A percentile compares a stretch with the other conserved stretches of the same genome.
Evolutionary conservation across 257 asterid genomes (phyloP).

Genomic region (Haberlea rhodopensis): DNA sequence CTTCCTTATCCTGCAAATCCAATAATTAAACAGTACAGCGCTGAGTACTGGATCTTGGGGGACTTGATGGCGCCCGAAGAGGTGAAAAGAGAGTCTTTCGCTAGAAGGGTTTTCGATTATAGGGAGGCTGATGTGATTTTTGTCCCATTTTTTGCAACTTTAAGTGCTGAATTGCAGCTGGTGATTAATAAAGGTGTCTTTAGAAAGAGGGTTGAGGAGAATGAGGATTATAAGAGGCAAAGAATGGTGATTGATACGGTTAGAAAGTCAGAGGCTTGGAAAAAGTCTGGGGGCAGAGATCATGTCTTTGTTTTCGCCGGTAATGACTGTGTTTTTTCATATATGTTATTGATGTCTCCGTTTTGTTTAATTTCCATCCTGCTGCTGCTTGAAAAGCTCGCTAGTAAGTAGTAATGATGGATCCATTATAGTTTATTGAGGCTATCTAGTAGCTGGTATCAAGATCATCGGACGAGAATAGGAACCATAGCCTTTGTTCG

Average conservation of each 20-base stretch:
- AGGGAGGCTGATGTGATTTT: conserved; percentile 81
- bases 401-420: neutral
- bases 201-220: conserved; percentile 72
- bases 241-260: conserved; percentile 63
- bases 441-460: neutral
- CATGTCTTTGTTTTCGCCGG: conserved; percentile 94
- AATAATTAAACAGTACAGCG: conserved; percentile 86
- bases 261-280: conserved; percentile 73
- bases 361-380: neutral
- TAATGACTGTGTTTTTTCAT: conserved; percentile 25
- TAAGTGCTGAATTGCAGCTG: conserved; percentile 92
- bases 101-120: conserved; percentile 54
- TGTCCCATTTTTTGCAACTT: conserved; percentile 87
- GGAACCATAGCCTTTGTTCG: neutral
- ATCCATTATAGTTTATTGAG: neutral
- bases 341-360: neutral
- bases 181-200: conserved; percentile 67
- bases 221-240: conserved; percentile 89
- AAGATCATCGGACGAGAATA: neutral
- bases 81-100: conserved; percentile 51
- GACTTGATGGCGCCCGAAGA: conserved; percentile 58
- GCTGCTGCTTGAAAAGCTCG: neutral
- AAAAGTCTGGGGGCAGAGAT: conserved; percentile 86
- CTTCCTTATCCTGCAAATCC: conserved; percentile 85
- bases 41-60: conserved; percentile 95